Evolutionary conservation across 2,329 filamentous ascomycete species (phyloP).

Genomic region (Trichoderma semiorbis): DNA sequence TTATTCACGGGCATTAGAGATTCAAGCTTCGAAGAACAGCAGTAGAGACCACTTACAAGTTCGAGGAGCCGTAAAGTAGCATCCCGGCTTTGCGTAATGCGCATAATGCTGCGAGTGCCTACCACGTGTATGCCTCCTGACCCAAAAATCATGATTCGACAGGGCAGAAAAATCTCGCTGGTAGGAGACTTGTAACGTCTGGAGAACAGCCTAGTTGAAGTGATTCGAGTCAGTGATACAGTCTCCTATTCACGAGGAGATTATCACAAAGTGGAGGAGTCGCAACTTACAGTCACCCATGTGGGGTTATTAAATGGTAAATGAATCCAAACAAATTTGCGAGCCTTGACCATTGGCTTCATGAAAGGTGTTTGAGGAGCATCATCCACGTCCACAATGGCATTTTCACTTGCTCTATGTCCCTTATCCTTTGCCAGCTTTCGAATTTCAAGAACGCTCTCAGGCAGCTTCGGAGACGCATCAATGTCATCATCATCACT

Average conservation of each 20-base stretch:
- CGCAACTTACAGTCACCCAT: slow-evolving; percentile 50
- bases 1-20: not conserved
- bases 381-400: slow-evolving; percentile 31
- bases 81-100: slow-evolving; percentile 47
- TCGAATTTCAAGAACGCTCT: slow-evolving; percentile 32
- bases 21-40: not conserved
- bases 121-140: slow-evolving; percentile 45
- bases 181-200: slow-evolving; percentile 39
- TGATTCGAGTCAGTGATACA: not conserved
- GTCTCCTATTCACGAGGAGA: not conserved
- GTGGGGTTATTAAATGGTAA: slow-evolving; percentile 54
- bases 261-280: not conserved
- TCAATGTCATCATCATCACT: slow-evolving; percentile 30
- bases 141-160: slow-evolving; percentile 48
- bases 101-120: slow-evolving; percentile 49
- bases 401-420: slow-evolving; percentile 27
- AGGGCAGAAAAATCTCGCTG: slow-evolving; percentile 38
- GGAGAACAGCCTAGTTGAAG: slow-evolving; percentile 40
- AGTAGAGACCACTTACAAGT: slow-evolving; percentile 28
- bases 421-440: slow-evolving; percentile 24
- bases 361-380: slow-evolving; percentile 28
- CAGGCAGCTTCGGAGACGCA: slow-evolving; percentile 32
- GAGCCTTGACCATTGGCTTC: slow-evolving; percentile 33
- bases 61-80: slow-evolving; percentile 42
- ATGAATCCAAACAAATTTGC: slow-evolving; percentile 58